Conservation (phyloP, 2,329 filamentous ascomycete species). For the Fusarium succisae region DNA sequence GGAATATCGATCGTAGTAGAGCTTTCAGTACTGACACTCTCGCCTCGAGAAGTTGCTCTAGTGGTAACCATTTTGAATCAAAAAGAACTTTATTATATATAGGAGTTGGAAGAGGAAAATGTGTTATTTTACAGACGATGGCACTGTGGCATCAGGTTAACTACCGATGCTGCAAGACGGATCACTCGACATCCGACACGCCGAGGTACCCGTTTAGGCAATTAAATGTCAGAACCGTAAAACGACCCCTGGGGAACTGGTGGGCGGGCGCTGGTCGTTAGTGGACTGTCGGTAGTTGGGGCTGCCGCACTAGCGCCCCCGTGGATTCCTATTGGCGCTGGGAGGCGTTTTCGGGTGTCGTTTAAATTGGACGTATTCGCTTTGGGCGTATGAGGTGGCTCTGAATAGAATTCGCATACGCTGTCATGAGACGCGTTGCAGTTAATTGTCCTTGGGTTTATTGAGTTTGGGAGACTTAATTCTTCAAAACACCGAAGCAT, state of each 20-base stretch:
- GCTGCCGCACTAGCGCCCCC: not conserved
- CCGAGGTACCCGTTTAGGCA: constrained; percentile 11
- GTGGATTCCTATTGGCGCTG: not conserved
- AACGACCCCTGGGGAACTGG: constrained; percentile 1
- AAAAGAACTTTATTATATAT: not conserved
- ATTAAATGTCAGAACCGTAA: constrained; percentile 5
- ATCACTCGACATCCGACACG: constrained; percentile 10
- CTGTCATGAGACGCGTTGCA: not conserved
- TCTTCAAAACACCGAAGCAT: not conserved
- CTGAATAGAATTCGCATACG: not conserved
- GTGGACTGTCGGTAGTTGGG: constrained; percentile 15
- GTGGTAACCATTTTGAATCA: constrained; percentile 50
- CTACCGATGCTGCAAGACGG: not conserved
- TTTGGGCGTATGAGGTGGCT: not conserved
- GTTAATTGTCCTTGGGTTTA: not conserved
- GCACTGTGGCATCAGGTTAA: not conserved
- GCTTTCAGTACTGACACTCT: constrained; percentile 39
- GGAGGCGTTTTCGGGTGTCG: not conserved
- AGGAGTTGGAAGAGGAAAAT: not conserved
- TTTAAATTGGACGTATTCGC: constrained; percentile 9
- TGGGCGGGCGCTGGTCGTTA: not conserved
- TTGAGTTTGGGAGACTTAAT: not conserved
- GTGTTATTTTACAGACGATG: not conserved
- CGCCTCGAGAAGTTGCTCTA: constrained; percentile 48
- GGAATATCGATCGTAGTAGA: constrained; percentile 9